Evolutionary conservation across 352 stramenopile genomes (phyloP).

Genomic region (Phytophthora chlamydospora): DNA sequence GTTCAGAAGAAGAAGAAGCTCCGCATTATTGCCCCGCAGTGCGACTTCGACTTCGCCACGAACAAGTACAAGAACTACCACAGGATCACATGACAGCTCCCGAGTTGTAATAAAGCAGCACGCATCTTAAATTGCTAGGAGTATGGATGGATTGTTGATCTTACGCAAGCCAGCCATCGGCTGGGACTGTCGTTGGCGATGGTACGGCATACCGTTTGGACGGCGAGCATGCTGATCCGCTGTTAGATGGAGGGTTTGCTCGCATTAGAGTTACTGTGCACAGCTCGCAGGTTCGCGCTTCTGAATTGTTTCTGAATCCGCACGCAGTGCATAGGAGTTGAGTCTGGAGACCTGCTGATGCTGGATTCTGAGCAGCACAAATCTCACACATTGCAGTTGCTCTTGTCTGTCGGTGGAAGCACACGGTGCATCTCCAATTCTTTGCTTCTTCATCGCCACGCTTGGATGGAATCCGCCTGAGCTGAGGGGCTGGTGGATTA

Average conservation of each 20-base stretch:
- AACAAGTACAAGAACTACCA: constrained; percentile 85
- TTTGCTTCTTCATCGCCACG: constrained; percentile 5
- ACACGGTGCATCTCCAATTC: constrained; percentile 71
- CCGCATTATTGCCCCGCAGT: constrained; percentile 57
- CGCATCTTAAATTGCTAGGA: background rate
- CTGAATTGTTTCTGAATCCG: constrained; percentile 64
- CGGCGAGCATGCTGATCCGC: constrained; percentile 14
- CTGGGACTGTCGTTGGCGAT: constrained; percentile 8
- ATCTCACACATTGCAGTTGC: constrained; percentile 64
- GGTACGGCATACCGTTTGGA: constrained; percentile 20
- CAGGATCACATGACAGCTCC: constrained; percentile 23
- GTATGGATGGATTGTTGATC: background rate
- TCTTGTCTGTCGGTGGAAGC: constrained; percentile 71
- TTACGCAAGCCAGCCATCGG: constrained; percentile 27
- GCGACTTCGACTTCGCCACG: constrained; percentile 80
- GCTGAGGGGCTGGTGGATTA: constrained; percentile 14
- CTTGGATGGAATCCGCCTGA: constrained; percentile 16
- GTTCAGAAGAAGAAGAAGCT: constrained; percentile 86
- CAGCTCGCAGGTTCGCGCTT: constrained; percentile 56
- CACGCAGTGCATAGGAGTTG: constrained; percentile 70
- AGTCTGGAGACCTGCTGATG: constrained; percentile 53
- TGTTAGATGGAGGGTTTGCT: background rate
- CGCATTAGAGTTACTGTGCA: constrained; percentile 50
- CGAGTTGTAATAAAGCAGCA: background rate
- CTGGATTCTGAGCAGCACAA: constrained; percentile 73